Conservation (phyloP, 2,329 filamentous ascomycete species). For the Leptodontidium sp. region DNA sequence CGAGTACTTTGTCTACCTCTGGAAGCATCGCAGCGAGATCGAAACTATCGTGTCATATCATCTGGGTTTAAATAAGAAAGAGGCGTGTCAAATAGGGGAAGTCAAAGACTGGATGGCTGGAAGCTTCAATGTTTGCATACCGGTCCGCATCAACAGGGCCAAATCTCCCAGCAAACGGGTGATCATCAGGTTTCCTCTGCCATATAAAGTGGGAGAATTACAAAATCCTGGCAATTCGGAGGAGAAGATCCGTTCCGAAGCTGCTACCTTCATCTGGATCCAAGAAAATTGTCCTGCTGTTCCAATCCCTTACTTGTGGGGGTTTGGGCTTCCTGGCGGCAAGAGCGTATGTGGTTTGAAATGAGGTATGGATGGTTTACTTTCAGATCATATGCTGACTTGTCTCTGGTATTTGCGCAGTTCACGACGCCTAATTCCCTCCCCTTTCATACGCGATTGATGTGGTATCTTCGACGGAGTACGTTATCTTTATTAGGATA, state of each 20-base stretch:
- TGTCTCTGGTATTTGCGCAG: slow-evolving; percentile 19
- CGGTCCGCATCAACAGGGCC: slow-evolving; percentile 38
- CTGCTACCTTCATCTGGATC: slow-evolving; percentile 51
- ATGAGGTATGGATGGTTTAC: slow-evolving; percentile 15
- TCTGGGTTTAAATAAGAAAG: slow-evolving; percentile 36
- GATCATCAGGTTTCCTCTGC: slow-evolving; percentile 45
- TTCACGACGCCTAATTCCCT: slow-evolving; percentile 30
- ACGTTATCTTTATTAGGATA: slow-evolving; percentile 39
- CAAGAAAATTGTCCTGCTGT: slow-evolving; percentile 49
- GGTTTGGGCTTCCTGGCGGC: slow-evolving; percentile 47
- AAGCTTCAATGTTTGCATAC: slow-evolving; percentile 50
- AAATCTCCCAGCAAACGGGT: slow-evolving; percentile 40
- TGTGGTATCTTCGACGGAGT: slow-evolving; percentile 40
- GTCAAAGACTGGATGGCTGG: slow-evolving; percentile 46
- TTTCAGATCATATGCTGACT: slow-evolving; percentile 27
- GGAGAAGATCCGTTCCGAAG: slow-evolving; percentile 53
- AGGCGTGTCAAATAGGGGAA: slow-evolving; percentile 37
- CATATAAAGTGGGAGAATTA: slow-evolving; percentile 50
- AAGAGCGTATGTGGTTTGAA: slow-evolving; percentile 39
- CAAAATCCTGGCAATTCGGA: slow-evolving; percentile 51
- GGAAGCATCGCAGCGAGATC: slow-evolving; percentile 36
- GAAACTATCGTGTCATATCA: slow-evolving; percentile 44
- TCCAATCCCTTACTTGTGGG: slow-evolving; percentile 48
- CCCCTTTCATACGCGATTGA: slow-evolving; percentile 34
- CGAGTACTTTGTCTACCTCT: slow-evolving; percentile 40